A percentile compares a stretch with the other conserved stretches of the same genome.
These are phyloP conservation scores for Eutrema heterophyllum DNA, from an alignment of 345 rosid genomes.

Conservation along the genomic window DNA sequence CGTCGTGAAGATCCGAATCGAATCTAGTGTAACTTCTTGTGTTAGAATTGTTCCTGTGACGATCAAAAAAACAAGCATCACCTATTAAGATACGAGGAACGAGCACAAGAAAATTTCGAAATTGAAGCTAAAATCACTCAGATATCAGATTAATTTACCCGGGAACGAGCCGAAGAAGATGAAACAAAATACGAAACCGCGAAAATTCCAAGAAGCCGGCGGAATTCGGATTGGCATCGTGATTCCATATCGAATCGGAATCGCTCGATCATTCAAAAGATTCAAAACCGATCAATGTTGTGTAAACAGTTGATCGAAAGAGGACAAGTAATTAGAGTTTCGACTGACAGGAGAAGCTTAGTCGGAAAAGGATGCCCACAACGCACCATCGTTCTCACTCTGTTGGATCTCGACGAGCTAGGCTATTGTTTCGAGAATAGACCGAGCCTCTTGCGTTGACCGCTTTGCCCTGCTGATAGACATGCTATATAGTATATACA, in stretches of 20 bases:
- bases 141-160: slow-evolving; percentile 18
- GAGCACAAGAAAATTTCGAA: neutral
- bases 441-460: slow-evolving; percentile 23
- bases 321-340: too few relatives aligned
- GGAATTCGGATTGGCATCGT: slow-evolving; percentile 25
- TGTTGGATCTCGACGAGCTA: too few relatives aligned
- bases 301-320: too few relatives aligned
- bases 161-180: slow-evolving; percentile 24
- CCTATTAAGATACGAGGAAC: neutral
- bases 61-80: neutral
- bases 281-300: neutral
- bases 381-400: neutral
- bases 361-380: neutral
- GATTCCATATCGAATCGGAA: neutral
- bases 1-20: slow-evolving; percentile 43
- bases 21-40: slow-evolving; percentile 50
- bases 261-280: too few relatives aligned
- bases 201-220: neutral
- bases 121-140: neutral
- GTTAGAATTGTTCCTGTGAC: slow-evolving; percentile 38
- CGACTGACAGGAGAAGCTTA: neutral
- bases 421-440: too few relatives aligned
- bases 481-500: too few relatives aligned
- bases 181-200: slow-evolving; percentile 15
- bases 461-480: too few relatives aligned